Evolutionary conservation across 2,329 filamentous ascomycete species (phyloP).

Genomic region (Pestalotiopsis sp.): DNA sequence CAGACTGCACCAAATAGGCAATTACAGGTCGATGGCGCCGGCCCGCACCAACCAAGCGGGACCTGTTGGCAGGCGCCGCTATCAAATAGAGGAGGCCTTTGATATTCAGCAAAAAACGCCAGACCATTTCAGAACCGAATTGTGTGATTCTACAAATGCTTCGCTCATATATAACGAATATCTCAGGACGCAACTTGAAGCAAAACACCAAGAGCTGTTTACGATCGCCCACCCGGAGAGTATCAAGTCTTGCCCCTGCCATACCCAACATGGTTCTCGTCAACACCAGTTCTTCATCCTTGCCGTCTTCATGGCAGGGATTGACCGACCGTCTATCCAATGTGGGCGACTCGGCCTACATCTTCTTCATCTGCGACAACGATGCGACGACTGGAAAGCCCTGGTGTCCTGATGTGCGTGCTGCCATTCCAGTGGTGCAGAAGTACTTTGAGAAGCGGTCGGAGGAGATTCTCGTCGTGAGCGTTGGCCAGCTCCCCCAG

Average conservation of each 20-base stretch:
- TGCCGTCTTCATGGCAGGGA: slow-evolving; percentile 10
- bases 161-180: neutral
- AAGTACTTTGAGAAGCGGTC: slow-evolving; percentile 11
- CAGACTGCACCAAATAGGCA: too few relatives aligned
- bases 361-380: slow-evolving; percentile 12
- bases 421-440: slow-evolving; percentile 8
- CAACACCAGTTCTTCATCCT: neutral
- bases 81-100: neutral
- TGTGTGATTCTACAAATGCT: slow-evolving; percentile 3
- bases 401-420: slow-evolving; percentile 13
- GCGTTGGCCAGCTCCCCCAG: neutral
- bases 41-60: neutral
- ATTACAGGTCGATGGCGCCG: neutral
- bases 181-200: neutral
- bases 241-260: neutral
- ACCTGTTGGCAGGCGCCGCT: neutral
- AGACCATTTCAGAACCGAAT: slow-evolving; percentile 2
- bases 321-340: neutral
- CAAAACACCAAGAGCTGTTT: neutral
- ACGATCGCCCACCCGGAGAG: neutral
- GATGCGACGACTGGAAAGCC: slow-evolving; percentile 7
- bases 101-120: neutral
- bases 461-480: slow-evolving; percentile 7
- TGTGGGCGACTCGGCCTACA: slow-evolving; percentile 7
- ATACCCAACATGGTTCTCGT: slow-evolving; percentile 3